Conservation (phyloP, 2,329 filamentous ascomycete species). For the Claviceps sorghi region DNA sequence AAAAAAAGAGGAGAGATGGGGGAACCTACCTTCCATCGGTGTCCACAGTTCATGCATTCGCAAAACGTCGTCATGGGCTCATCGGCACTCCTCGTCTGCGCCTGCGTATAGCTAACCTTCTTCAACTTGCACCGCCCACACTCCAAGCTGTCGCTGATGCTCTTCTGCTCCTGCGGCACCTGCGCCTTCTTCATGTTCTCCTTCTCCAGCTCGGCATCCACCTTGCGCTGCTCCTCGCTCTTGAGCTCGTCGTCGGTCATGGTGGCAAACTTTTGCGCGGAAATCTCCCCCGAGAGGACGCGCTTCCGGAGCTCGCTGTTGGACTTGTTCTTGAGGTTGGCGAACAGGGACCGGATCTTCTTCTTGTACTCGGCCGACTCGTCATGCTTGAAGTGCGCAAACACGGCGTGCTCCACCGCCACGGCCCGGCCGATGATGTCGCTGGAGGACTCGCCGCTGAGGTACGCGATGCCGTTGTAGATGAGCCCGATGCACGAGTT, state of each 20-base stretch:
- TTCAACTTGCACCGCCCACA: conserved; percentile 88
- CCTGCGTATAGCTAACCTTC: conserved; percentile 91
- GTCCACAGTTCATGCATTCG: conserved; percentile 54
- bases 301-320: conserved; percentile 64
- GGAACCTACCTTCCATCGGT: conserved; percentile 53
- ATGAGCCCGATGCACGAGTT: conserved; percentile 81
- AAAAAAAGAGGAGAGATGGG: not conserved
- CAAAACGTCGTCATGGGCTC: conserved; percentile 77
- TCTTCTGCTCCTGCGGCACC: conserved; percentile 83
- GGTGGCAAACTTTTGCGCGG: conserved; percentile 57
- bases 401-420: conserved; percentile 73
- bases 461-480: conserved; percentile 73
- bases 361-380: conserved; percentile 56
- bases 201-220: conserved; percentile 62
- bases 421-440: conserved; percentile 60
- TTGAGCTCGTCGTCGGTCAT: conserved; percentile 90
- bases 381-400: conserved; percentile 53
- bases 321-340: conserved; percentile 86
- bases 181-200: conserved; percentile 97
- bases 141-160: conserved; percentile 72
- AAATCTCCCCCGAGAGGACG: conserved; percentile 62
- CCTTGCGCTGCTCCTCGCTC: conserved; percentile 63
- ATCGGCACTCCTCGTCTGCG: conserved; percentile 88
- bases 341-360: conserved; percentile 84
- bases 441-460: conserved; percentile 55